Evolutionary conservation across 305 asterid genomes (phyloP), one percentile per base, ranked within the genome.

Genomic region (Euphrasia arctica): DNA sequence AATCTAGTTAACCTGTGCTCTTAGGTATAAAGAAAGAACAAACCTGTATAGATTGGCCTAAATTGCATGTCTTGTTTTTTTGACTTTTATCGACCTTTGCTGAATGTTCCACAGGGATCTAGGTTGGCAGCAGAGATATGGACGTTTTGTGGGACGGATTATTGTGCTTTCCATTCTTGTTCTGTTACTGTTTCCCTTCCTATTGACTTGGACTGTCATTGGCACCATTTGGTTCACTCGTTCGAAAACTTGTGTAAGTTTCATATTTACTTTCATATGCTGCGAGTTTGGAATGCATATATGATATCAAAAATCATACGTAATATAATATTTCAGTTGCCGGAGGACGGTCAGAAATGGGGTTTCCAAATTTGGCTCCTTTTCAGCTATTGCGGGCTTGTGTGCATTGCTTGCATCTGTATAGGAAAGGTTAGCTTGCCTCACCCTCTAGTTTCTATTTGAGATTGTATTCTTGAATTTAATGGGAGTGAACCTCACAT

Each of bases 291-390:
- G 65, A 64, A 36, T 49, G 39, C 22, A 62, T 54, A 47, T 78
- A 60, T 1, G 1, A 72, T 49, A 34, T 45, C 29, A 29, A 13
- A 41, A 69, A 70, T 58, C 61, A 18, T 49, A 25, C 27, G 4
- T 49, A 18, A 18, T 18, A 18, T 18, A 18, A 18, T 54, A 25
- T 54, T 75, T 69, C 96, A 93, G 98, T 65, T 93, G 83, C 96
- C 96, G 8, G 88, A 88, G 83, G 96, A 93, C 54, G 98, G 97
- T 71, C 97, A 90, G 81, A 90, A 90, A 65, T 90, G 97, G 98
- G 98, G 97, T 60, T 93, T 90, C 77, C 95, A 88, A 49, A 93
- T 93, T 76, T 93, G 97, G 96, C 79, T 93, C 75, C 85, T 90
- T 60, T 90, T 93, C 80, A 90, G 98, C 83, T 93, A 85, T 80